Evolutionary conservation across 306 rosid genomes (phyloP).

Genomic region (Vachellia pachyceras): DNA sequence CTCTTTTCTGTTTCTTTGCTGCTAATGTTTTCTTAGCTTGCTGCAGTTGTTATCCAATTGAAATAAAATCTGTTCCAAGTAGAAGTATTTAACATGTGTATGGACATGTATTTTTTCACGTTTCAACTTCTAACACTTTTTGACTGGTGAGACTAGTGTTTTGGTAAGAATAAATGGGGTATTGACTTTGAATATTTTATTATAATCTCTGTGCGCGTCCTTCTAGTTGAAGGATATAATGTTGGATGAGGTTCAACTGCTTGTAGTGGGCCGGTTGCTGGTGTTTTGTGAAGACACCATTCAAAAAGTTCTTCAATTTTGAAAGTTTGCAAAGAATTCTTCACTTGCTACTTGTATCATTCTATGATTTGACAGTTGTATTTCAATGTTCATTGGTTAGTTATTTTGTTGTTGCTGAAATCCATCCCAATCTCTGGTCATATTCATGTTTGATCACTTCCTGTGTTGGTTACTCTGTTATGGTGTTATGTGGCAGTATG

Average conservation of each 20-base stretch:
- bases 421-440: not conserved
- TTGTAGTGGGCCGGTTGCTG: not conserved
- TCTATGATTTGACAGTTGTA: not conserved
- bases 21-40: not conserved
- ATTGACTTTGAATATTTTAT: not conserved
- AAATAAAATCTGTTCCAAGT: not conserved
- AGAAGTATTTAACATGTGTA: not conserved
- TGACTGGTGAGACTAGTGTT: not conserved
- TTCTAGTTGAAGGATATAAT: not conserved
- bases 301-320: not conserved
- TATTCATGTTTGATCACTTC: not conserved
- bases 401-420: not conserved
- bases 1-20: not conserved
- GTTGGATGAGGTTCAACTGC: not conserved
- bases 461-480: not conserved
- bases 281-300: not conserved
- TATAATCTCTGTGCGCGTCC: not conserved
- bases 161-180: no score
- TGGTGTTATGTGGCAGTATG: conserved; percentile 58
- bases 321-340: not conserved
- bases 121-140: not conserved
- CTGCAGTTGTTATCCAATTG: not conserved
- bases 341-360: not conserved
- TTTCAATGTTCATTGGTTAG: conserved; percentile 3
- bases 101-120: not conserved